Evolutionary conservation across 768 basidiomycete species (phyloP).

Genomic region (Coprinopsis sp.): DNA sequence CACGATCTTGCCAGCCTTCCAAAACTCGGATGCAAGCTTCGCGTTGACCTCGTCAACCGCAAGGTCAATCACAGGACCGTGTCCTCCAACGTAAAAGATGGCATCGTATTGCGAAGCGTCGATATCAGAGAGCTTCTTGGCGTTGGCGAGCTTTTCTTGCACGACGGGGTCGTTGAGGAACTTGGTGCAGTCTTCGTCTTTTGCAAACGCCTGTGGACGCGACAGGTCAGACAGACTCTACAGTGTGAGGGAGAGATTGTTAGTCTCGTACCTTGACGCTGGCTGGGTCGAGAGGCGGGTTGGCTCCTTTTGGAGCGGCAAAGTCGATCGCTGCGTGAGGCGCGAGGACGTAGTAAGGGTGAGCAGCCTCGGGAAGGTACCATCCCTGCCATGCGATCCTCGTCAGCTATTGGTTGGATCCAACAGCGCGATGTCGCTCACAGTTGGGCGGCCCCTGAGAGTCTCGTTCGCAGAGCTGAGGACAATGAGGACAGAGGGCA

Average conservation of each 20-base stretch:
- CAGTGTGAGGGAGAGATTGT: too few relatives aligned
- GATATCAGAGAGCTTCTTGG: conserved; percentile 61
- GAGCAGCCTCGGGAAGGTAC: conserved; percentile 75
- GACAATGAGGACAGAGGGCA: conserved; percentile 64
- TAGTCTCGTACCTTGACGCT: too few relatives aligned
- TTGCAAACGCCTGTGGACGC: conserved; percentile 41
- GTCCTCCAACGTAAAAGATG: conserved; percentile 77
- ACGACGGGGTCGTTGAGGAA: conserved; percentile 58
- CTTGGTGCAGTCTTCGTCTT: conserved; percentile 48
- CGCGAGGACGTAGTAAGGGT: conserved; percentile 58
- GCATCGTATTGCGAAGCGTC: conserved; percentile 60
- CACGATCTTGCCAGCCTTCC: conserved; percentile 58
- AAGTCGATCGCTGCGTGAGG: conserved; percentile 53
- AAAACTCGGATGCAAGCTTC: conserved; percentile 63
- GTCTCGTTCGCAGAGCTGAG: conserved; percentile 62
- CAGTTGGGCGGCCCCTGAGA: conserved; percentile 46
- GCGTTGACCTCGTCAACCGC: conserved; percentile 51
- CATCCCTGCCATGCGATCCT: conserved; percentile 45
- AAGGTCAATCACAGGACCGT: conserved; percentile 74
- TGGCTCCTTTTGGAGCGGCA: conserved; percentile 58
- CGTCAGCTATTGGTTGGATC: not conserved
- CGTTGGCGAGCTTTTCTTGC: conserved; percentile 45
- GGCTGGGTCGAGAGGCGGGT: conserved; percentile 61
- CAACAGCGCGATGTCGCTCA: conserved; percentile 24
- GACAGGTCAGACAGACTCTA: too few relatives aligned